Conservation (phyloP, 2,329 filamentous ascomycete genomes). For the Reticulascus tulasneorum region DNA sequence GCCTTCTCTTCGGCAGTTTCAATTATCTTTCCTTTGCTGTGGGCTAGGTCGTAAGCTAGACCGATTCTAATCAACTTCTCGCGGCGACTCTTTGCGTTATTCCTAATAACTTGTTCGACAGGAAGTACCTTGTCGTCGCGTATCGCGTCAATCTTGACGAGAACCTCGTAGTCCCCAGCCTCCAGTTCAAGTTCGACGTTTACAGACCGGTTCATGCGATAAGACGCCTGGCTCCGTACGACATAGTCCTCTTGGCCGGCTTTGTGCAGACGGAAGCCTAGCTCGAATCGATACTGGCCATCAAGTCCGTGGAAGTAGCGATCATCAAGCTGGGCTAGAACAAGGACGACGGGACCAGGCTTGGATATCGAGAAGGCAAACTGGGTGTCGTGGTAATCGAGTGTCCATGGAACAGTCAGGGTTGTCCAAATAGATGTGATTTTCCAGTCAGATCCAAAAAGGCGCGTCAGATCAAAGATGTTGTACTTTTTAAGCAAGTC, state of each 20-base stretch:
- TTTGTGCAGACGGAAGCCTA: constrained; percentile 52
- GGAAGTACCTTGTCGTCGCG: constrained; percentile 45
- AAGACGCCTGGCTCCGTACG: constrained; percentile 49
- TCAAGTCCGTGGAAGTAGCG: constrained; percentile 55
- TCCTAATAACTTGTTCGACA: constrained; percentile 65
- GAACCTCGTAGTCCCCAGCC: constrained; percentile 69
- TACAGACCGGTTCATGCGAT: constrained; percentile 67
- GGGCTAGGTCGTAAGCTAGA: constrained; percentile 65
- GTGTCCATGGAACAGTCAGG: constrained; percentile 51
- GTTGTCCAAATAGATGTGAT: constrained; percentile 45
- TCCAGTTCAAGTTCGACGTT: constrained; percentile 74
- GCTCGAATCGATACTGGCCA: constrained; percentile 51
- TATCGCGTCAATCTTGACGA: constrained; percentile 69
- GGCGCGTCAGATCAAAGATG: constrained; percentile 39
- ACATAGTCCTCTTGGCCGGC: constrained; percentile 48
- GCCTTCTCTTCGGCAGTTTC: constrained; percentile 46
- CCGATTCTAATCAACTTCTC: constrained; percentile 74
- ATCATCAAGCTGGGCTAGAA: constrained; percentile 54
- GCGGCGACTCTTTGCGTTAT: constrained; percentile 56
- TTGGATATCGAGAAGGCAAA: constrained; percentile 48
- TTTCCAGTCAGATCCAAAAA: constrained; percentile 50
- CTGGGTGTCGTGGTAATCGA: constrained; percentile 50
- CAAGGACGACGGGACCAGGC: constrained; percentile 48
- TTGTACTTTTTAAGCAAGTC: constrained; percentile 42
- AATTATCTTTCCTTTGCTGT: constrained; percentile 56